phyloP scores from a whole-genome alignment of 2,329 filamentous ascomycete species.

The Ceratocystis papillata region DNA sequence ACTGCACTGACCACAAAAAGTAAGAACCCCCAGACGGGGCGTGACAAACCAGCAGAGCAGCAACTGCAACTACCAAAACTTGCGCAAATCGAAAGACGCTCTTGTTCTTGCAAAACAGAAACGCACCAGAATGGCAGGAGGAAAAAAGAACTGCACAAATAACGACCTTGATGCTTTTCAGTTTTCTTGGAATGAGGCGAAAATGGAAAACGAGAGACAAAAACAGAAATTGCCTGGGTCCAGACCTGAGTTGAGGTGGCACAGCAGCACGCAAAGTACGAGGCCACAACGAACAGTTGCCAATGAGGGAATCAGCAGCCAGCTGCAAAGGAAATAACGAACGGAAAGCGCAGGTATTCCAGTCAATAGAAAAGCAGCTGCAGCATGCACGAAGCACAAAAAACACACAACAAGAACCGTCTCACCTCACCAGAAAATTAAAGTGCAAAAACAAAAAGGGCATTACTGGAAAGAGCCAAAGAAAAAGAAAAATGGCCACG shows the following conservation, averaged over 20 bases:
- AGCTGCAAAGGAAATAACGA: conserved; percentile 8
- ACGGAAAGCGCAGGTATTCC: not conserved
- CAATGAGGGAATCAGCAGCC: not conserved
- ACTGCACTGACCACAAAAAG: conserved; percentile 6
- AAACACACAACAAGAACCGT: not conserved
- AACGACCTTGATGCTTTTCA: no score
- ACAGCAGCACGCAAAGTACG: not conserved
- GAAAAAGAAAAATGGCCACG: not conserved
- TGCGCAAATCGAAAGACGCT: not conserved
- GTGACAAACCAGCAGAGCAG: not conserved
- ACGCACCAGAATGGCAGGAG: not conserved
- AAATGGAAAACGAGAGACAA: conserved; percentile 6
- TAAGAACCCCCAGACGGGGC: conserved; percentile 5
- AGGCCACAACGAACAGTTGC: not conserved
- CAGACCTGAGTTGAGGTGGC: not conserved
- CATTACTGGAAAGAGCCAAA: not conserved
- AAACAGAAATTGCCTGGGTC: conserved; percentile 11
- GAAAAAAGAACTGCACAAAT: not conserved
- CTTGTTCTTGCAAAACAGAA: not conserved
- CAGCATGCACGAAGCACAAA: no score
- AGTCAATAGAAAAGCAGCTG: no score
- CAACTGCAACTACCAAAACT: not conserved
- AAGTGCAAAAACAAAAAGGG: no score
- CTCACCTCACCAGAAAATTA: not conserved
- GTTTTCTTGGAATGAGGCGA: not conserved